Conservation (phyloP, 208 protist species). For the Crithidia bombi region DNA sequence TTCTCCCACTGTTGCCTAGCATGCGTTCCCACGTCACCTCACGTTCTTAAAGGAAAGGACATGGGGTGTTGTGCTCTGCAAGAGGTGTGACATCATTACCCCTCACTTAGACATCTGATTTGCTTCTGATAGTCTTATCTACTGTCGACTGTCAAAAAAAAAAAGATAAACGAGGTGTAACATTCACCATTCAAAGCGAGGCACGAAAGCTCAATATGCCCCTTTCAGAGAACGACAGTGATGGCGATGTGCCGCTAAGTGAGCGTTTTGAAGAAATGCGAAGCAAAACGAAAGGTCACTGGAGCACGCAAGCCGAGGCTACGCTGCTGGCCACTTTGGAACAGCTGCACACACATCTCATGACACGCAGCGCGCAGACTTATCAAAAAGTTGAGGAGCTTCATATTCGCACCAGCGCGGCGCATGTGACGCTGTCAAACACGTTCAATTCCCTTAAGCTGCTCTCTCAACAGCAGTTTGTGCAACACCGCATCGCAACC, state of each 20-base stretch:
- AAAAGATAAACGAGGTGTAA: too few relatives aligned
- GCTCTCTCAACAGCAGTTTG: conserved; percentile 73
- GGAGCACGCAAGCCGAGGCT: conserved; percentile 54
- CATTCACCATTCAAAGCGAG: not conserved
- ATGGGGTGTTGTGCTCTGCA: too few relatives aligned
- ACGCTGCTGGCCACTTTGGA: conserved; percentile 49
- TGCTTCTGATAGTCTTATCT: too few relatives aligned
- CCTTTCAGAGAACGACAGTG: conserved; percentile 7
- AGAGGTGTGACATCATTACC: too few relatives aligned
- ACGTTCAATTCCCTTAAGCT: conserved; percentile 62
- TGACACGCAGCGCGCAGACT: conserved; percentile 19
- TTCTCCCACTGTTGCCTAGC: too few relatives aligned
- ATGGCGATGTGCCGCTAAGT: conserved; percentile 14
- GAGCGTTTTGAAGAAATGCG: conserved; percentile 36
- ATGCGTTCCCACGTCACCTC: too few relatives aligned
- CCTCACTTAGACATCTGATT: too few relatives aligned
- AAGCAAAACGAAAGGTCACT: conserved; percentile 31
- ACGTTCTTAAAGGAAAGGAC: too few relatives aligned
- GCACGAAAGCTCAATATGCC: too few relatives aligned
- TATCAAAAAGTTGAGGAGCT: conserved; percentile 42
- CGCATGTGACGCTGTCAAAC: conserved; percentile 52
- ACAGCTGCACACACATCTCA: conserved; percentile 47
- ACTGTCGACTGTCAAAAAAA: too few relatives aligned
- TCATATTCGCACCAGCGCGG: conserved; percentile 29
- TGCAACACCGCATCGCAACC: conserved; percentile 73